Percentiles rank a stretch among this genome's conserved stretches.
Evolutionary conservation across 371 early-diverging fungal species (phyloP).

Genomic region (Mucor lusitanicus): DNA sequence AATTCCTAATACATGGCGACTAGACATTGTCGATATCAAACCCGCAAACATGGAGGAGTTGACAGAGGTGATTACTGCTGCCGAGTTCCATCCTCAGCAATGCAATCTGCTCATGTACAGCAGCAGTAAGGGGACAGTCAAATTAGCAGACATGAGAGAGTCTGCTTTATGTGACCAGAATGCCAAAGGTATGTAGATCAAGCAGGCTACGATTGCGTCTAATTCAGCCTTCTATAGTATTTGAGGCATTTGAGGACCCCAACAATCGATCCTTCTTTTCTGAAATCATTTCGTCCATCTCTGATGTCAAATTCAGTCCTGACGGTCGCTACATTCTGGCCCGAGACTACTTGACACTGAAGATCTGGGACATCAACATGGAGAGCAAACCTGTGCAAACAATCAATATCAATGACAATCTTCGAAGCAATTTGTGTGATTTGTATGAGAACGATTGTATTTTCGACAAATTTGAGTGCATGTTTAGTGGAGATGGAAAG

Average conservation of each 20-base stretch:
- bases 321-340: conserved; percentile 97
- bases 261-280: conserved; percentile 95
- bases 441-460: conserved; percentile 98
- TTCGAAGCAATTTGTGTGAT: conserved; percentile 93
- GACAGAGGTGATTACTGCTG: conserved; percentile 98
- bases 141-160: conserved; percentile 95
- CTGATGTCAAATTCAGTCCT: conserved; percentile 93
- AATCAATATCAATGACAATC: conserved; percentile 93
- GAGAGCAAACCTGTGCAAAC: conserved; percentile 90
- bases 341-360: conserved; percentile 94
- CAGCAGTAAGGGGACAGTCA: conserved; percentile 97
- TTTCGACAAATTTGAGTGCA: conserved; percentile 99
- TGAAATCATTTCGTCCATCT: conserved; percentile 97
- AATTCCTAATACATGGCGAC: background rate
- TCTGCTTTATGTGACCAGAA: conserved; percentile 94
- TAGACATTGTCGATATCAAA: conserved; percentile 99
- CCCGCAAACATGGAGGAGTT: conserved; percentile 99
- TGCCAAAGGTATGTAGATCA: conserved; percentile 71
- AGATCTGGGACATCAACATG: conserved; percentile 99
- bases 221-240: conserved; percentile 55
- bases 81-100: conserved; percentile 95
- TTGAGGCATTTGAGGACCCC: conserved; percentile 94
- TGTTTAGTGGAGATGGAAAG: conserved; percentile 90
- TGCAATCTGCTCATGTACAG: conserved; percentile 98
- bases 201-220: too few relatives aligned